Evolutionary conservation across 139 green algal genomes (phyloP).

Genomic region (Asterochloris sp.): DNA sequence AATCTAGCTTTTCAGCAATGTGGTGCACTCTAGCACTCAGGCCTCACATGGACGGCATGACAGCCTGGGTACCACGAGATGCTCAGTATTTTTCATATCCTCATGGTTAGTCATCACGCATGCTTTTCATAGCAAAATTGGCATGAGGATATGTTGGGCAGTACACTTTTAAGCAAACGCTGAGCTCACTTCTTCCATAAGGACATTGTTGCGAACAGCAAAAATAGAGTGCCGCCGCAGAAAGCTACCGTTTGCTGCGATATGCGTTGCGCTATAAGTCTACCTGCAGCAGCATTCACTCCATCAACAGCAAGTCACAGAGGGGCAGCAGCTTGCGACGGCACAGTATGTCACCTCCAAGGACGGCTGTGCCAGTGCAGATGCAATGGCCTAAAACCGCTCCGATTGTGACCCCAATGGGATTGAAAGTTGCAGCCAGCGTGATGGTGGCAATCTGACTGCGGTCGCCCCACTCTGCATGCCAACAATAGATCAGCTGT

Average conservation of each 20-base stretch:
- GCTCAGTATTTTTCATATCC: too few species aligned
- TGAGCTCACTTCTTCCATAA: too few species aligned
- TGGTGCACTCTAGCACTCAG: too few species aligned
- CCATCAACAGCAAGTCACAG: conserved; percentile 1
- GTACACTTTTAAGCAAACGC: too few species aligned
- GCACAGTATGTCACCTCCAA: conserved; percentile 33
- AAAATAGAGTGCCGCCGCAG: conserved; percentile 35
- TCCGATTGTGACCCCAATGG: conserved; percentile 58
- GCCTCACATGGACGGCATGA: too few species aligned
- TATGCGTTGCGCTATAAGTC: conserved; percentile 40
- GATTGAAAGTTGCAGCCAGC: conserved; percentile 41
- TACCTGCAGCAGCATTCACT: conserved; percentile 14
- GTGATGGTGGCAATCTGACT: conserved; percentile 75
- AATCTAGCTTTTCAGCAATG: too few species aligned
- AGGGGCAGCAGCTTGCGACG: background rate
- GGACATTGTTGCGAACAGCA: conserved; percentile 29
- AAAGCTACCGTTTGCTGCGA: conserved; percentile 41
- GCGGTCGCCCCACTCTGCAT: conserved; percentile 68
- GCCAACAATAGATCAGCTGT: background rate
- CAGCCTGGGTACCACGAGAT: too few species aligned
- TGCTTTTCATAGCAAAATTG: too few species aligned
- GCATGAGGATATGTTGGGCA: too few species aligned
- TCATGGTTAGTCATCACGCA: too few species aligned
- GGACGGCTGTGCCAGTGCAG: conserved; percentile 61
- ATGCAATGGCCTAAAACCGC: conserved; percentile 61